Evolutionary conservation across 2,329 filamentous ascomycete species (phyloP), one percentile per base, ranked within the genome.

Genomic region (Lizonia empirigonia): DNA sequence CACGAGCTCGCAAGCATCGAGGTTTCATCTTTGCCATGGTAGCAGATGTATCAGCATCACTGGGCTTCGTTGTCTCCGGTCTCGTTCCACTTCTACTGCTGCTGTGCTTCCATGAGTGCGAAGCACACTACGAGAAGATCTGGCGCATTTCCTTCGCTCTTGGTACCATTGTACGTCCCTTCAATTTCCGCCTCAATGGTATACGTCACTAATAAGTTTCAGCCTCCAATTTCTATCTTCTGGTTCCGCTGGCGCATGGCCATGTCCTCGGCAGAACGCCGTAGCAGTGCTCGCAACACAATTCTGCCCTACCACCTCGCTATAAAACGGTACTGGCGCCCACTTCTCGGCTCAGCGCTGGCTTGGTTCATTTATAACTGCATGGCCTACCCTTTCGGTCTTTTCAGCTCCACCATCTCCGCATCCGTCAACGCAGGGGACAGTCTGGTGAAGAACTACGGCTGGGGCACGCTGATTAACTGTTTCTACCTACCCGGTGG

Each of bases 21-120:
- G 81, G 82, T 3, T 81, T 83, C 65, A 78, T 84, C 62, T 82
- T 84, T 49, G 80, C 80, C n/a, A 76, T 83, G 72, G 73, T 82
- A 75, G 49, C 77, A 1, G 78, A 83, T 56, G 65, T 84, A 5
- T 78, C 81, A 0, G 72, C 76, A 1, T 77, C 76, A 1, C 64
- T 84, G 8, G 81, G 80, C 0, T 82, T 81, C 54, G 76, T 80
- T 4, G 80, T 76, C 62, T 77, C 74, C 5, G 77, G 77, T 0
- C 63, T 82, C 0, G 76, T 82, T 0, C 78, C 80, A 1, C 64
- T 84, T 7, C 72, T 84, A 0, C 62, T 84, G 3, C 72, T 83
- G 1, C 73, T 81, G 0, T 81, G 78, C 55, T 77, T 80, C 5
- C 68, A 76, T 12, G 72, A 80, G 56, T 57, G 73, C 23, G 72